Evolutionary conservation across 495 filamentous ascomycete species (phyloP), one percentile per base, ranked within the genome.

Genomic region (Neurospora tetrasperma): DNA sequence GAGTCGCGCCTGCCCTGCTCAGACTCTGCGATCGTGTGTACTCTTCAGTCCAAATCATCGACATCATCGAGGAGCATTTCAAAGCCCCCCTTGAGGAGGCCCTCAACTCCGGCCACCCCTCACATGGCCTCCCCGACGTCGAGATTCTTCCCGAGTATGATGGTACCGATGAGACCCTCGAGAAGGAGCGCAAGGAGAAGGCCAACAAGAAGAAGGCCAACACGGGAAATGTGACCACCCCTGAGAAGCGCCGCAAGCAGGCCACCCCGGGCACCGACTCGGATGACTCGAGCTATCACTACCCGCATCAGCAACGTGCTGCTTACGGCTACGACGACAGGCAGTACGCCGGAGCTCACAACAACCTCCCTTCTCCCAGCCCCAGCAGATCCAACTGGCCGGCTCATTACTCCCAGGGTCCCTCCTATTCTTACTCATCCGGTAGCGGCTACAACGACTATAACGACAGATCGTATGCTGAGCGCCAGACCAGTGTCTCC

Each of bases 71-170:
- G 0, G 54, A 66, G 54, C 54, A 66, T 38, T 66, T 66, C 54
- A 73, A 71, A 14, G 74, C 76, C 0, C 78, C 87, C 8, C 73
- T 78, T 66, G 23, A 54, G 0, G 81, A 84, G 38, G 68, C 44
- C 4, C 76, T 83, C 9, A 27, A 20, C 9, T 31, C 54, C 3
- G 54, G 54, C 54, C 54, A 18, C 27, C 54, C 54, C 23, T 66
- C 54, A 16, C 54, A 66, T 66, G 72, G 76, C 12, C 89, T 92
- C 48, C 91, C 91, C 0, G 90, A 91, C 75, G 85, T 93, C 42
- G 90, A 92, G 77, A 86, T 93, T 40, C 79, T 93, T 23, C 90
- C 91, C 6, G 54, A 66, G 54, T 66, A 66, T 38, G 27, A 66
- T 66, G 54, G 54, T 2, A 66, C 54, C 18, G 54, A 66, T 18